These are phyloP conservation scores for Pseudocercospora eumusae DNA, from an alignment of 2,329 filamentous ascomycete genomes.

Conservation along the genomic window DNA sequence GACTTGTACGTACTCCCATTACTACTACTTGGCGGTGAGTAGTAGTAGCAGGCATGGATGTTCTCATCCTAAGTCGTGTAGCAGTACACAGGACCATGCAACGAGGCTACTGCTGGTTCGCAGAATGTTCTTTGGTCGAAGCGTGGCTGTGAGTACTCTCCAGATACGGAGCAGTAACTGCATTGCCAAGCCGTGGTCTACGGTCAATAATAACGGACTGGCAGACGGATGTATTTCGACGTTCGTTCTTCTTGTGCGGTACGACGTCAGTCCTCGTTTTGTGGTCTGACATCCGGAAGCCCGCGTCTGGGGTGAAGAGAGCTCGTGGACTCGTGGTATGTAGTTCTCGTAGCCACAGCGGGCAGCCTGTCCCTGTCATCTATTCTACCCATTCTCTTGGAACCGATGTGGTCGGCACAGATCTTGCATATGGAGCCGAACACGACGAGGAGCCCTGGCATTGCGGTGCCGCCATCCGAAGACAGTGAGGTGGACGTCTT, in stretches of 20 bases:
- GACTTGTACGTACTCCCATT: not conserved
- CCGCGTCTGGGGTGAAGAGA: not conserved
- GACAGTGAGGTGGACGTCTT: not conserved
- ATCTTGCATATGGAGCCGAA: constrained; percentile 10
- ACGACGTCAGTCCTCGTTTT: not conserved
- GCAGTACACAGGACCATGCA: not conserved
- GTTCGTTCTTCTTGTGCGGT: not conserved
- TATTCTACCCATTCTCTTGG: constrained; percentile 2
- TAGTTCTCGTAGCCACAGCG: constrained; percentile 9
- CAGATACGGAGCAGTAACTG: not conserved
- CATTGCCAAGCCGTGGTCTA: constrained; percentile 1
- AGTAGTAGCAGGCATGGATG: not conserved
- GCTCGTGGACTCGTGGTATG: not conserved
- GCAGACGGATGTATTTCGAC: no score
- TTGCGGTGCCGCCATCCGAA: not conserved
- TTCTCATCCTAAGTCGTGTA: not conserved
- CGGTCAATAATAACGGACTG: no score
- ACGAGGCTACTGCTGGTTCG: not conserved
- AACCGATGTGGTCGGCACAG: constrained; percentile 6
- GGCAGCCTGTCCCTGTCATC: constrained; percentile 10
- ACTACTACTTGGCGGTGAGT: not conserved
- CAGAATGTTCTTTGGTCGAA: not conserved
- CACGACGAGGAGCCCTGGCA: constrained; percentile 2
- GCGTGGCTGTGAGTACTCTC: not conserved
- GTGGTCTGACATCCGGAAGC: constrained; percentile 5